Conservation (phyloP, 257 asterid species). For the Capsicum chinense region DNA sequence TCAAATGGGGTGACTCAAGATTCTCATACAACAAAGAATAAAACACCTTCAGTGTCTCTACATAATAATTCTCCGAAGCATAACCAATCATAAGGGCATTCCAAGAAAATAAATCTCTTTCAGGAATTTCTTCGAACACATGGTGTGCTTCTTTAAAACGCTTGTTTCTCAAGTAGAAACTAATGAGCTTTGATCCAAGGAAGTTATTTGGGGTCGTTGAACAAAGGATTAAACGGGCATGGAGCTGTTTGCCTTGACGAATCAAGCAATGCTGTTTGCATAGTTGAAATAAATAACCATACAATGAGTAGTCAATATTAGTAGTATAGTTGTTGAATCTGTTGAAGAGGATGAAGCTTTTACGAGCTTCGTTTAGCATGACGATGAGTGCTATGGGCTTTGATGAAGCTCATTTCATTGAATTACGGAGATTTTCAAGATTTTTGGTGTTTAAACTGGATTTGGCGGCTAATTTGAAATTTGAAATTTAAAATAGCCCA, state of each 20-base stretch:
- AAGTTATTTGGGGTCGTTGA: slow-evolving; percentile 62
- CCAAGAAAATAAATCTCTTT: slow-evolving; percentile 65
- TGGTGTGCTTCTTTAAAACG: slow-evolving; percentile 52
- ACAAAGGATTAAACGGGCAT: slow-evolving; percentile 58
- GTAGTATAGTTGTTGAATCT: slow-evolving; percentile 30
- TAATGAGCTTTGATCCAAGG: slow-evolving; percentile 83
- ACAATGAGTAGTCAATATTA: slow-evolving; percentile 51
- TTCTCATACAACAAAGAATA: slow-evolving; percentile 32
- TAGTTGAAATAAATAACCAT: slow-evolving; percentile 64
- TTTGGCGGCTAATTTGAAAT: background rate
- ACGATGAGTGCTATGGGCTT: background rate
- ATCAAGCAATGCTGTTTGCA: slow-evolving; percentile 62
- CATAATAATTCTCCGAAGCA: slow-evolving; percentile 47
- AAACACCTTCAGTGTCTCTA: slow-evolving; percentile 53
- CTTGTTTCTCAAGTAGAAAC: slow-evolving; percentile 52
- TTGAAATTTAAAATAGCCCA: too few relatives aligned
- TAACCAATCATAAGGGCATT: slow-evolving; percentile 81
- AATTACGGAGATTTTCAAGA: too few relatives aligned
- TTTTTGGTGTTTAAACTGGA: too few relatives aligned
- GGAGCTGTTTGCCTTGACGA: slow-evolving; percentile 75
- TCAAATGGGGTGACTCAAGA: slow-evolving; percentile 37
- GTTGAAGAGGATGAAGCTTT: slow-evolving; percentile 19
- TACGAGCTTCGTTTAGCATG: slow-evolving; percentile 41
- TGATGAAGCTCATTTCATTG: too few relatives aligned
- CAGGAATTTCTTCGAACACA: slow-evolving; percentile 81